phyloP scores from a whole-genome alignment of 2,329 filamentous ascomycete species.

The Aspergillus sp. region DNA sequence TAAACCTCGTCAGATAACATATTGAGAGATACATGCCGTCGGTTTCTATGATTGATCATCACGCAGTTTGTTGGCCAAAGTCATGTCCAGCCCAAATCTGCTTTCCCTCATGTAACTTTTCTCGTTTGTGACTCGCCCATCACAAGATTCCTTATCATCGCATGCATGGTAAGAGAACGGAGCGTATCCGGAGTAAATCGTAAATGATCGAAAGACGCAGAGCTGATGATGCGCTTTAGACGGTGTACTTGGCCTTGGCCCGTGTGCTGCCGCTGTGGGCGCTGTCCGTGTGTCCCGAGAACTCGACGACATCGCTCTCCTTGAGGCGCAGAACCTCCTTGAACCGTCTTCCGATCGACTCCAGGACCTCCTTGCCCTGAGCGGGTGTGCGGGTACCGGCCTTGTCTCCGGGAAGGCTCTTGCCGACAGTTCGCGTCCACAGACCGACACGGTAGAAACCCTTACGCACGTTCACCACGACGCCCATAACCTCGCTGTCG shows the following conservation, averaged over 20 bases:
- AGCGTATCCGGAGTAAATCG: constrained; percentile 17
- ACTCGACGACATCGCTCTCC: constrained; percentile 77
- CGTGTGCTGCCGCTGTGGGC: constrained; percentile 91
- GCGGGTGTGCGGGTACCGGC: constrained; percentile 68
- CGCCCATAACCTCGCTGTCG: constrained; percentile 97
- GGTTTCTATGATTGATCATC: constrained; percentile 28
- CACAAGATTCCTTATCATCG: constrained; percentile 17
- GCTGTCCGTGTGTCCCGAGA: constrained; percentile 93
- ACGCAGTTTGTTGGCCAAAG: constrained; percentile 19
- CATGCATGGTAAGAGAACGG: constrained; percentile 12
- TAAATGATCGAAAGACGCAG: constrained; percentile 12
- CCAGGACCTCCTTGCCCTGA: constrained; percentile 81
- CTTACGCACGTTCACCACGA: constrained; percentile 98
- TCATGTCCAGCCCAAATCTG: constrained; percentile 7
- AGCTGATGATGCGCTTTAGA: constrained; percentile 52
- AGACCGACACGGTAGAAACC: constrained; percentile 96
- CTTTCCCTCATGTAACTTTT: constrained; percentile 14
- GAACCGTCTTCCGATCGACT: constrained; percentile 84
- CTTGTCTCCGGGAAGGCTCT: constrained; percentile 73
- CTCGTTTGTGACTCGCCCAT: constrained; percentile 19
- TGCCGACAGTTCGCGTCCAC: constrained; percentile 94
- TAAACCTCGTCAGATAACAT: constrained; percentile 29
- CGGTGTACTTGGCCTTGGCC: constrained; percentile 89
- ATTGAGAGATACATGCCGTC: constrained; percentile 34
- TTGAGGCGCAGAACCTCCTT: constrained; percentile 87